These are phyloP conservation scores for Aquilaria yunnanensis DNA, from an alignment of 345 rosid species.

Conservation along the genomic window DNA sequence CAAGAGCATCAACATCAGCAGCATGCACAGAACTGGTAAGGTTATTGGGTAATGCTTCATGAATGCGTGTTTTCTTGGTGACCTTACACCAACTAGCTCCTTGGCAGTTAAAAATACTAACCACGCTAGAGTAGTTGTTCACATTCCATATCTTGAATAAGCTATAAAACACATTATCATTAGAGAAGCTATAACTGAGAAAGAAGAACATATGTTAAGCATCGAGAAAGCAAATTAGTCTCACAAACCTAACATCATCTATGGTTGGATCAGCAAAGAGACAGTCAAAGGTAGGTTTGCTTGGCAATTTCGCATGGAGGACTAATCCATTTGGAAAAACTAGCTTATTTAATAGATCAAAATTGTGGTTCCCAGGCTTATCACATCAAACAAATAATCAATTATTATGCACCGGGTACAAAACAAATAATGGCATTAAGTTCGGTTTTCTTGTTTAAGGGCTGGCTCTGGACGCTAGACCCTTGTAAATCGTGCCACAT, in stretches of 20 bases:
- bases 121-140: slow-evolving; percentile 78
- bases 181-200: slow-evolving; percentile 2
- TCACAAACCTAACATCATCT: slow-evolving; percentile 60
- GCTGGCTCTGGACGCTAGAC: too few species aligned
- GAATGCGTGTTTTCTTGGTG: slow-evolving; percentile 73
- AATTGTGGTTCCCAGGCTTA: slow-evolving; percentile 94
- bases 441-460: too few species aligned
- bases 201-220: neutral
- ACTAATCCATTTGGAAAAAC: slow-evolving; percentile 95
- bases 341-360: slow-evolving; percentile 71
- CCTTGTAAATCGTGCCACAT: too few species aligned
- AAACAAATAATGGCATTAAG: too few species aligned
- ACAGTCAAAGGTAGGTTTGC: slow-evolving; percentile 90
- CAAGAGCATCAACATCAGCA: slow-evolving; percentile 64
- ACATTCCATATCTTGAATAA: slow-evolving; percentile 90
- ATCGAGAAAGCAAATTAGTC: neutral
- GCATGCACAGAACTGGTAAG: slow-evolving; percentile 60
- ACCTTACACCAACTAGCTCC: slow-evolving; percentile 98
- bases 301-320: slow-evolving; percentile 80
- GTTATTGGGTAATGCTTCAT: slow-evolving; percentile 79
- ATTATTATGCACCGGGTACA: too few species aligned
- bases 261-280: slow-evolving; percentile 88
- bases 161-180: slow-evolving; percentile 27
- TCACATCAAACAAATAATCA: slow-evolving; percentile 41
- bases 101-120: slow-evolving; percentile 96